phyloP scores from a whole-genome alignment of 352 stramenopile genomes.

The Phytophthora sp. region DNA sequence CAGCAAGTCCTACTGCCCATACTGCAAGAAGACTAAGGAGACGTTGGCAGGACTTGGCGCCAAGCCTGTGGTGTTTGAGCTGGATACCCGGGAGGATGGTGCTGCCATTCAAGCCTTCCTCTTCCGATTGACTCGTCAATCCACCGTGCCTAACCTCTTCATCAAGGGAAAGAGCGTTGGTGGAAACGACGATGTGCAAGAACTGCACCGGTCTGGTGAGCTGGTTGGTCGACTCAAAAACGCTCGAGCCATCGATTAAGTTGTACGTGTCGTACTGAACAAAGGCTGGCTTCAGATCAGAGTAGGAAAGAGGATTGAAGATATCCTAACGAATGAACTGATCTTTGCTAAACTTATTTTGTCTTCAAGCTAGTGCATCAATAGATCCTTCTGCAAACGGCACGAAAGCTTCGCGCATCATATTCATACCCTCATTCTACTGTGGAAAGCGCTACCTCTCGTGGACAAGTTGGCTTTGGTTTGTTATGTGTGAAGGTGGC shows the following conservation, averaged over 20 bases:
- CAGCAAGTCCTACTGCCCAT: slow-evolving; percentile 88
- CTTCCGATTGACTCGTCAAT: slow-evolving; percentile 91
- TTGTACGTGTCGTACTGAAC: neutral
- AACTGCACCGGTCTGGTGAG: slow-evolving; percentile 85
- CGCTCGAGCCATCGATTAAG: slow-evolving; percentile 60
- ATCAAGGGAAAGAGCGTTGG: slow-evolving; percentile 95
- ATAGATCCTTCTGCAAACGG: too few relatives aligned
- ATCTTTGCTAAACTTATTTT: slow-evolving; percentile 3
- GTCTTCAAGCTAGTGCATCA: slow-evolving; percentile 3
- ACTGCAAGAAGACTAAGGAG: slow-evolving; percentile 88
- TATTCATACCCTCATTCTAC: slow-evolving; percentile 2
- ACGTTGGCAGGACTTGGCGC: slow-evolving; percentile 61
- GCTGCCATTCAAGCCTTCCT: slow-evolving; percentile 92
- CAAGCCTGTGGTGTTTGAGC: slow-evolving; percentile 75
- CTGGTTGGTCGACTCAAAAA: slow-evolving; percentile 89
- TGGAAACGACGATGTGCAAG: slow-evolving; percentile 94
- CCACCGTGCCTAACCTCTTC: slow-evolving; percentile 98
- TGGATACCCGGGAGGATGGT: slow-evolving; percentile 89
- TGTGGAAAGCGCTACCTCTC: too few relatives aligned
- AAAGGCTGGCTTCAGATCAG: neutral
- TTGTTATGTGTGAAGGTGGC: slow-evolving; percentile 60
- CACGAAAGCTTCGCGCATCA: too few relatives aligned
- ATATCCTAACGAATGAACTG: slow-evolving; percentile 19
- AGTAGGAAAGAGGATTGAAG: neutral
- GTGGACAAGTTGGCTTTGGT: too few relatives aligned